Evolutionary conservation across 495 filamentous ascomycete species (phyloP).

Genomic region (Aspergillus biplanus): DNA sequence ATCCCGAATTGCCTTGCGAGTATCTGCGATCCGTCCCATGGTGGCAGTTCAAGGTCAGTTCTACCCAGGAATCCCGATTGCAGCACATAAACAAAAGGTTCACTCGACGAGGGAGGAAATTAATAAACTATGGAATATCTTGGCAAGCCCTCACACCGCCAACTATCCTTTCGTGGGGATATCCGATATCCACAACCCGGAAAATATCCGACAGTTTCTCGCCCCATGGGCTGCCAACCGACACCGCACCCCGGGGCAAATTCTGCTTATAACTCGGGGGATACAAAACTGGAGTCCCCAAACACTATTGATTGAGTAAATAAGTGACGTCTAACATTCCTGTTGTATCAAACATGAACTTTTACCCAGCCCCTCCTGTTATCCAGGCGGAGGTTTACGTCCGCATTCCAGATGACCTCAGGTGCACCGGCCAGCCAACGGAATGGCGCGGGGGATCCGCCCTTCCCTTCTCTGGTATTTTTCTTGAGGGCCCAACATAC

Average conservation of each 20-base stretch:
- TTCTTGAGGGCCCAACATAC: slow-evolving; percentile 30
- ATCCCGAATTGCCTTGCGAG: slow-evolving; percentile 43
- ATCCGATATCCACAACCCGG: background rate
- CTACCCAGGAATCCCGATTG: background rate
- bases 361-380: slow-evolving; percentile 27
- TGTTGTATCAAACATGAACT: slow-evolving; percentile 24
- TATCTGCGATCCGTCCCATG: slow-evolving; percentile 63
- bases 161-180: background rate
- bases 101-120: background rate
- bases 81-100: background rate
- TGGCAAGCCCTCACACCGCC: background rate
- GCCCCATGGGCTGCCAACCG: background rate
- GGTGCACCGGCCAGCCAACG: slow-evolving; percentile 26
- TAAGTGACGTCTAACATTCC: background rate
- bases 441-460: slow-evolving; percentile 27
- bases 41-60: slow-evolving; percentile 52
- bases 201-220: background rate
- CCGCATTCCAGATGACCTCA: slow-evolving; percentile 22
- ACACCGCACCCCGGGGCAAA: background rate
- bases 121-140: background rate
- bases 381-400: slow-evolving; percentile 28
- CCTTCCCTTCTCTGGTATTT: slow-evolving; percentile 25
- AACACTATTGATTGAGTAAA: background rate
- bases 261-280: background rate
- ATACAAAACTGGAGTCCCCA: background rate